These are phyloP conservation scores for Rhipidocladum racemiflorum DNA, from an alignment of 176 grass and related monocot species.

Conservation along the genomic window DNA sequence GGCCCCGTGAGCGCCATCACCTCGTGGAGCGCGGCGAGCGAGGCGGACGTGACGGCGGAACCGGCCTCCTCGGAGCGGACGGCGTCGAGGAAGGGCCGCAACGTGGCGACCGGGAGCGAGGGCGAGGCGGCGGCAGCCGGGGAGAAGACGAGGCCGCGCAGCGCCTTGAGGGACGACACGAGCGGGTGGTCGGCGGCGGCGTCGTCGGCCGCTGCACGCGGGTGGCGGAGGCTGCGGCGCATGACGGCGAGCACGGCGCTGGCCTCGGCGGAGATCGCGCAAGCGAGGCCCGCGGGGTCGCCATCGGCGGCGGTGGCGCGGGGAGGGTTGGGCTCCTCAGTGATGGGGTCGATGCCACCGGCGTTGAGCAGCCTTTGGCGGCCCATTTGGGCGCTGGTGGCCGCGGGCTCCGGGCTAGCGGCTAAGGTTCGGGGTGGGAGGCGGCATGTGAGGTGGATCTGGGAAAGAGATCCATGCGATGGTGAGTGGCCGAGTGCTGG, in stretches of 20 bases:
- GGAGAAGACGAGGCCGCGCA: conserved; percentile 72
- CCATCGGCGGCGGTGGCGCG: not conserved
- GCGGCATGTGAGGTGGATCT: conserved; percentile 42
- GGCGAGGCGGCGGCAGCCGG: conserved; percentile 2
- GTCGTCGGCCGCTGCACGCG: conserved; percentile 45
- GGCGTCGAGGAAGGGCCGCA: conserved; percentile 79
- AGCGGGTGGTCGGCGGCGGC: conserved; percentile 61
- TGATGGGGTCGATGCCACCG: conserved; percentile 59
- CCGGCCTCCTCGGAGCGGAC: conserved; percentile 72
- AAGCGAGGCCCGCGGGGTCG: conserved; percentile 55
- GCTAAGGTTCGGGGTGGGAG: not conserved
- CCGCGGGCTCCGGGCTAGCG: not conserved
- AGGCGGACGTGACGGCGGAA: conserved; percentile 70
- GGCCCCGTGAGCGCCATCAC: conserved; percentile 56
- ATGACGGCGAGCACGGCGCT: conserved; percentile 83
- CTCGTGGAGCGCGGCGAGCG: conserved; percentile 65
- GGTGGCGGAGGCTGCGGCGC: conserved; percentile 69
- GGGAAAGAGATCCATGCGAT: conserved; percentile 15
- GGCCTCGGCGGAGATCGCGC: conserved; percentile 73
- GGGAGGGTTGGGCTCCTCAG: conserved; percentile 36
- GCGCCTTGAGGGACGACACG: conserved; percentile 66
- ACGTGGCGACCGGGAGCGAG: conserved; percentile 35
- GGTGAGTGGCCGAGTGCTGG: not conserved
- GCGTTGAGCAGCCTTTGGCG: conserved; percentile 42
- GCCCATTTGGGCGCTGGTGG: conserved; percentile 31